These are phyloP conservation scores for Avicennia marina DNA, from an alignment of 257 asterid species.

Conservation along the genomic window DNA sequence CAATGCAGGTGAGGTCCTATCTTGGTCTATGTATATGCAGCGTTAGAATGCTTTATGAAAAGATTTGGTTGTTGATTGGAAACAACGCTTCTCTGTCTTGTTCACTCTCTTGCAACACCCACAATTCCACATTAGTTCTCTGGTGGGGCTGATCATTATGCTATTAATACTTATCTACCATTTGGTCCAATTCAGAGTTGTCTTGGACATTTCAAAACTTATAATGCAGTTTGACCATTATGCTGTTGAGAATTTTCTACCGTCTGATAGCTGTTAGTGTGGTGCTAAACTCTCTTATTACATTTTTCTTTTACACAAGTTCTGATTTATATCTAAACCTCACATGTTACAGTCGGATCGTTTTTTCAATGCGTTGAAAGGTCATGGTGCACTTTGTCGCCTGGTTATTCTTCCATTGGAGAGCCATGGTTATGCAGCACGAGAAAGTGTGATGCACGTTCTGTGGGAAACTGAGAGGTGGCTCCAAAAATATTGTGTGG, in stretches of 20 bases:
- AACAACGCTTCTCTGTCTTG: not conserved
- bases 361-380: slow-evolving; percentile 92
- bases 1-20: slow-evolving; percentile 73
- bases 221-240: slow-evolving; percentile 4
- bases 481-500: slow-evolving; percentile 68
- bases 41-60: not conserved
- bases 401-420: slow-evolving; percentile 87
- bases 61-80: not conserved
- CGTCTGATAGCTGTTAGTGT: not conserved
- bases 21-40: slow-evolving; percentile 13
- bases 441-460: slow-evolving; percentile 95
- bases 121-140: not conserved
- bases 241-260: not conserved
- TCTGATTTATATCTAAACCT: slow-evolving; percentile 8
- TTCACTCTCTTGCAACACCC: not conserved
- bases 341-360: slow-evolving; percentile 70
- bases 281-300: not conserved
- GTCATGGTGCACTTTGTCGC: slow-evolving; percentile 93
- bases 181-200: not conserved
- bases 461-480: slow-evolving; percentile 99
- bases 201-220: not conserved
- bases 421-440: slow-evolving; percentile 94
- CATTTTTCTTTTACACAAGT: not conserved
- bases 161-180: not conserved
- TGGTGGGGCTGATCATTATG: not conserved